These are phyloP conservation scores for Mariannaea sp. DNA, from an alignment of 2,329 filamentous ascomycete genomes.

Conservation along the genomic window DNA sequence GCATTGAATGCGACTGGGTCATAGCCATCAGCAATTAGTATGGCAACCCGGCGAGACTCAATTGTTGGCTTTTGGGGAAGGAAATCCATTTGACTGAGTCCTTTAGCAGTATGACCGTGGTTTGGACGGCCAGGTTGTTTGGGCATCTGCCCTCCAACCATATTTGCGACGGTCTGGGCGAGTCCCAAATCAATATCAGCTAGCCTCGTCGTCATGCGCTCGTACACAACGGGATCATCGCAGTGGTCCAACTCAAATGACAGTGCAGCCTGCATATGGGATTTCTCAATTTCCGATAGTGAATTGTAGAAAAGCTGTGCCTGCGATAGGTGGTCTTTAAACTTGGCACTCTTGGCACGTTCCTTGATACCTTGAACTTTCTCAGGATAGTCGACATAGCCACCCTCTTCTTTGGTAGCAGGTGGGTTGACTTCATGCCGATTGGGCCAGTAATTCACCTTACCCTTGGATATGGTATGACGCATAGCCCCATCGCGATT, in stretches of 20 bases:
- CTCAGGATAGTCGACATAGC: constrained; percentile 67
- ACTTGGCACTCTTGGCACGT: constrained; percentile 72
- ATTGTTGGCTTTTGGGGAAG: constrained; percentile 68
- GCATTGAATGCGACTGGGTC: constrained; percentile 68
- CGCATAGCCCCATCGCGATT: constrained; percentile 76
- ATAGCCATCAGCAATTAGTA: constrained; percentile 79
- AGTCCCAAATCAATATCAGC: constrained; percentile 74
- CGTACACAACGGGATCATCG: constrained; percentile 77
- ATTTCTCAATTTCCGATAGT: constrained; percentile 68
- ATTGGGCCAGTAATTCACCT: constrained; percentile 68
- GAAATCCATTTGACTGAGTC: constrained; percentile 72
- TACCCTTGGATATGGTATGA: constrained; percentile 71
- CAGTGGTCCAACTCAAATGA: constrained; percentile 83
- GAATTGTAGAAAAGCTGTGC: constrained; percentile 86
- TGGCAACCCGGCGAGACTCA: constrained; percentile 69
- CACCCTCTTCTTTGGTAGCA: constrained; percentile 64
- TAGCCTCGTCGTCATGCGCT: constrained; percentile 69
- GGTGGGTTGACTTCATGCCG: constrained; percentile 69
- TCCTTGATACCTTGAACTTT: constrained; percentile 73
- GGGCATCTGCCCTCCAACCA: constrained; percentile 69
- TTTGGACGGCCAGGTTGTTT: constrained; percentile 59
- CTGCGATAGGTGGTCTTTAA: constrained; percentile 77
- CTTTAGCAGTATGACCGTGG: constrained; percentile 69
- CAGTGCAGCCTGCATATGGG: constrained; percentile 72
- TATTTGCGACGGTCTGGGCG: constrained; percentile 69